These are phyloP conservation scores for Nemania sp. DNA, from an alignment of 2,329 filamentous ascomycete species.

Conservation along the genomic window DNA sequence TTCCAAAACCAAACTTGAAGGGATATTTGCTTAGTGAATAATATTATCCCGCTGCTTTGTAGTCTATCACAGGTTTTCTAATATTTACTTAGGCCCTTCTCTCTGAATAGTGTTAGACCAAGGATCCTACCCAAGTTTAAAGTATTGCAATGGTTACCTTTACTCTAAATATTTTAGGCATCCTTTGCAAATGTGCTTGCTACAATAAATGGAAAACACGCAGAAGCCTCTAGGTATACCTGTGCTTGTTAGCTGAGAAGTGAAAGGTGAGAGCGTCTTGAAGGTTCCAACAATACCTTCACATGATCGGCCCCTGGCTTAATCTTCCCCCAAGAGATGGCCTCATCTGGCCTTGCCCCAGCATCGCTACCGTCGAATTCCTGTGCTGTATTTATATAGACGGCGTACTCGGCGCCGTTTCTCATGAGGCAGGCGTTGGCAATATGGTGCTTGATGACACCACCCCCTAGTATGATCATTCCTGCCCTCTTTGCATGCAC, in stretches of 20 bases:
- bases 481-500: constrained; percentile 88
- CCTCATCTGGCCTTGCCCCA: constrained; percentile 93
- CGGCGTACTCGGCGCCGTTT: constrained; percentile 95
- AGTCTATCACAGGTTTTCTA: background rate
- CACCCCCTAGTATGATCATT: constrained; percentile 95
- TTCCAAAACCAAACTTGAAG: background rate
- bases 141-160: background rate
- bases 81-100: background rate
- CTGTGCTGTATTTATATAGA: constrained; percentile 97
- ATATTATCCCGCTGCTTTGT: background rate
- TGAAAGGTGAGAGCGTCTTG: background rate
- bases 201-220: constrained; percentile 74
- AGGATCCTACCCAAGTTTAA: background rate
- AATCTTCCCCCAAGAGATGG: constrained; percentile 99
- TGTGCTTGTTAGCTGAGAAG: constrained; percentile 47
- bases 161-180: constrained; percentile 21
- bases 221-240: constrained; percentile 74
- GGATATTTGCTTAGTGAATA: background rate
- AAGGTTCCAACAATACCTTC: constrained; percentile 70
- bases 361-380: constrained; percentile 99
- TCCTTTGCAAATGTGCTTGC: constrained; percentile 75
- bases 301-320: constrained; percentile 88
- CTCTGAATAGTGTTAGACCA: background rate
- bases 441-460: constrained; percentile 98
- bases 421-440: constrained; percentile 98